A percentile compares a stretch with the other conserved stretches of the same genome.
phyloP scores from a whole-genome alignment of 208 protist genomes.

The Trichomonas vaginalis region DNA sequence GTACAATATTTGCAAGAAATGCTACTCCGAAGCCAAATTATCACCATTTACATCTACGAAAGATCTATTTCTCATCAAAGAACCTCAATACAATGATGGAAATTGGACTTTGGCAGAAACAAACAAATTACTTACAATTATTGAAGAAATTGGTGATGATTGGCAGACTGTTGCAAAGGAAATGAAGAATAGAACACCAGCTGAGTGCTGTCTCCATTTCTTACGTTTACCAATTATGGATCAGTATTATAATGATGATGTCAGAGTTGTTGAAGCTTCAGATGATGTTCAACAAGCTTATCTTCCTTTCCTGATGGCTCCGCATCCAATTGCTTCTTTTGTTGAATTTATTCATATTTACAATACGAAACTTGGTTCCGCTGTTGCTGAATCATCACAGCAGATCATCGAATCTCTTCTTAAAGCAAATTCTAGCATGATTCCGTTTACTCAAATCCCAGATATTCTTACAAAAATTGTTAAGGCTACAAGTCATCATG shows the following conservation, averaged over 20 bases:
- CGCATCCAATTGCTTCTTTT: neutral
- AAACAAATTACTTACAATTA: neutral
- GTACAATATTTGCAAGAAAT: neutral
- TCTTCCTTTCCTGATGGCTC: neutral
- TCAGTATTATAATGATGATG: neutral
- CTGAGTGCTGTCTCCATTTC: neutral
- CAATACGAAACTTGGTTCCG: neutral
- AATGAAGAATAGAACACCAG: neutral
- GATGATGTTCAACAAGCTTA: neutral
- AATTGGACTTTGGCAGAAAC: neutral
- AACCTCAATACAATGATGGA: neutral
- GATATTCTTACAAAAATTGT: neutral
- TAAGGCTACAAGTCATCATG: neutral
- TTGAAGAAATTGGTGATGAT: constrained; percentile 4
- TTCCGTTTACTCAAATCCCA: neutral
- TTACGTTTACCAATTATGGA: neutral
- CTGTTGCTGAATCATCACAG: neutral
- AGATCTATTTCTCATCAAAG: neutral
- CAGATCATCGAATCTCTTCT: neutral
- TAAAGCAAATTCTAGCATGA: neutral
- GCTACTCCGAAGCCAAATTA: neutral
- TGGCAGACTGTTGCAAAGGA: neutral
- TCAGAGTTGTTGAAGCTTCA: neutral
- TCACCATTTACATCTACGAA: neutral
- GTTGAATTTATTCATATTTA: neutral